phyloP scores from a whole-genome alignment of 2,329 filamentous ascomycete species.

The Cladosporium austrohemisphaericum region DNA sequence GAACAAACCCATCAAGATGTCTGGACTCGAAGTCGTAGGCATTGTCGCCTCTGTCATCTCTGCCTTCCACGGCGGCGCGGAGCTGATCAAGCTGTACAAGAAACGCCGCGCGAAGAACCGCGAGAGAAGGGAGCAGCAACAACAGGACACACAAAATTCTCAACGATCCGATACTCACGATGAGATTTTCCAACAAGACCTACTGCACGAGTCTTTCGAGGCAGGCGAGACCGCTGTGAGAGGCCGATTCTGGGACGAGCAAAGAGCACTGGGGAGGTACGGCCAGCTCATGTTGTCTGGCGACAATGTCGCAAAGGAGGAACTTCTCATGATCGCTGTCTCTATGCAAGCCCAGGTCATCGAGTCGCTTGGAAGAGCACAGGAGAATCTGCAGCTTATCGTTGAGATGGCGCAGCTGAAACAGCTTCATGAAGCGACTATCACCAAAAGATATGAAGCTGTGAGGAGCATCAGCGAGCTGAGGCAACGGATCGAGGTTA shows the following conservation, averaged over 20 bases:
- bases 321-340: constrained; percentile 9
- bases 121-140: neutral
- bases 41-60: constrained; percentile 42
- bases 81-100: constrained; percentile 36
- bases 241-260: constrained; percentile 37
- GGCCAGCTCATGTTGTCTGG: constrained; percentile 33
- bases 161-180: constrained; percentile 25
- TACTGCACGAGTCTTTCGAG: constrained; percentile 37
- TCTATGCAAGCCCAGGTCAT: constrained; percentile 6
- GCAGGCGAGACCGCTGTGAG: constrained; percentile 37
- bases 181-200: constrained; percentile 34
- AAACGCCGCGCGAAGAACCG: constrained; percentile 25
- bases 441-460: constrained; percentile 1
- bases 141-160: constrained; percentile 7
- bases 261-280: constrained; percentile 34
- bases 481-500: constrained; percentile 6
- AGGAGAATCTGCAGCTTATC: constrained; percentile 1
- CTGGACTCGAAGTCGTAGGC: constrained; percentile 33
- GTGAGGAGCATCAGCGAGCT: constrained; percentile 3
- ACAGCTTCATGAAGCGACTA: neutral
- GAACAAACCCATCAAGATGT: constrained; percentile 22
- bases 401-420: constrained; percentile 5
- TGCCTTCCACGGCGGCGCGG: constrained; percentile 41
- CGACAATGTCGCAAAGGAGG: constrained; percentile 24
- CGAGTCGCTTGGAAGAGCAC: neutral